phyloP scores from a whole-genome alignment of 371 early-diverging fungal genomes.

The Lichtheimia corymbifera region DNA sequence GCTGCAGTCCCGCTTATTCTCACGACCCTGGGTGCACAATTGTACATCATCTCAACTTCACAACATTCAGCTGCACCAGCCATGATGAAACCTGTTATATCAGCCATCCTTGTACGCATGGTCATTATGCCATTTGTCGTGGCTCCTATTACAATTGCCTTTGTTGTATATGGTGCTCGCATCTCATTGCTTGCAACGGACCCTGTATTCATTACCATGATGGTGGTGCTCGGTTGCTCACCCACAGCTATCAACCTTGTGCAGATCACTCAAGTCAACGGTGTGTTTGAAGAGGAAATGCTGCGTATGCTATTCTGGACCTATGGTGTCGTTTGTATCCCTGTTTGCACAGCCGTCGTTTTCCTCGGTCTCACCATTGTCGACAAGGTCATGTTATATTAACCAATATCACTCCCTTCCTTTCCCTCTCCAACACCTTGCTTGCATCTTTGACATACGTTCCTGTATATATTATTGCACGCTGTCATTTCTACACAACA shows the following conservation, averaged over 20 bases:
- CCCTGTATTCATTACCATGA: slow-evolving; percentile 48
- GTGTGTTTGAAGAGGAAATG: slow-evolving; percentile 61
- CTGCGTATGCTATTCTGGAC: slow-evolving; percentile 59
- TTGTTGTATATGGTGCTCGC: slow-evolving; percentile 31
- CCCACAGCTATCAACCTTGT: slow-evolving; percentile 63
- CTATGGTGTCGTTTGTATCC: slow-evolving; percentile 57
- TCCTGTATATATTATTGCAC: too few species aligned
- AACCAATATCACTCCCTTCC: not conserved
- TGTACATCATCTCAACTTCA: slow-evolving; percentile 29
- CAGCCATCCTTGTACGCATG: slow-evolving; percentile 50
- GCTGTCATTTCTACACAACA: too few species aligned
- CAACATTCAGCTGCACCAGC: slow-evolving; percentile 15
- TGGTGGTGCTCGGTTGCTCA: slow-evolving; percentile 56
- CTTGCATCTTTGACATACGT: too few species aligned
- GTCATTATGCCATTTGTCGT: slow-evolving; percentile 45
- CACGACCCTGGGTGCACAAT: slow-evolving; percentile 70
- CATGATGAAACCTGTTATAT: slow-evolving; percentile 33
- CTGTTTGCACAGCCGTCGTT: slow-evolving; percentile 50
- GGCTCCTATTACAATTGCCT: slow-evolving; percentile 43
- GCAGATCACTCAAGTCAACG: slow-evolving; percentile 59
- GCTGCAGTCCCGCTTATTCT: slow-evolving; percentile 74
- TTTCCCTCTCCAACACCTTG: not conserved
- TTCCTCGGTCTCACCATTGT: slow-evolving; percentile 47
- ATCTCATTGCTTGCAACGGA: slow-evolving; percentile 48
- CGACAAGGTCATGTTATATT: slow-evolving; percentile 14